Base-by-base conservation (phyloP, 1,139 yeast genomes). In the Yamadazyma conglobata region DNA sequence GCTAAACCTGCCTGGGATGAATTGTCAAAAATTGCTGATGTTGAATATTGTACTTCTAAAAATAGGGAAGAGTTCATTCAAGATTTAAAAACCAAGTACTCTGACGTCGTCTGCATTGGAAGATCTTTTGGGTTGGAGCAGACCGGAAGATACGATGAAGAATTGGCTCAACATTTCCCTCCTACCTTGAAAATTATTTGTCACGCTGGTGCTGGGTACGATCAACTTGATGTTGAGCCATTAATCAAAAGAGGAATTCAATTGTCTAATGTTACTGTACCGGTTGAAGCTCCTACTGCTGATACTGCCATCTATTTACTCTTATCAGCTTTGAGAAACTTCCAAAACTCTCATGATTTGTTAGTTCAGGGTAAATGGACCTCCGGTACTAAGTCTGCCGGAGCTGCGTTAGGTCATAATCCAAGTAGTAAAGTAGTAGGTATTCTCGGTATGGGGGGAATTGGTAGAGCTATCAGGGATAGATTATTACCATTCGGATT, bases 131-230 rank as follows among this genome's bases (percentile, higher is more conserved):
- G 54, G 2, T 50, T 62, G 10, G 38, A 36, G 10, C 52, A 58
- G 39, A 82, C 93, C 2, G 97, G 96, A 2, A 56, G 79, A 34
- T 76, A 88, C 47, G 95, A 88, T 52, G 75, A 69, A 31, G 95
- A 86, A 46, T 56, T 89, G 43, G 71, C 81, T 13, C 47, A 56
- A 9, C 55, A 56, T 19, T 61, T 91, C 34, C 95, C 95, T 3
- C 40, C 64, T 1, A 52, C 78, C 1, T 70, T 89, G 17, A 74
- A 76, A 46, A 70, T 77, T 10, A 66, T 91, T 13, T 69, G 84
- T 45, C 95, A 87, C 57, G 70, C 76, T 46, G 96, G 97, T 34
- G 98, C 98, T 1, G 97, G 98, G 5, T 91, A 91, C 55, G 97
- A 91, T 52, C 89, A 81, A 54, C 65, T 82, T 26, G 87, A 81